Percentiles rank a stretch among this genome's conserved stretches.
Evolutionary conservation across 257 asterid species (phyloP).

Genomic region (Plantago elongata): DNA sequence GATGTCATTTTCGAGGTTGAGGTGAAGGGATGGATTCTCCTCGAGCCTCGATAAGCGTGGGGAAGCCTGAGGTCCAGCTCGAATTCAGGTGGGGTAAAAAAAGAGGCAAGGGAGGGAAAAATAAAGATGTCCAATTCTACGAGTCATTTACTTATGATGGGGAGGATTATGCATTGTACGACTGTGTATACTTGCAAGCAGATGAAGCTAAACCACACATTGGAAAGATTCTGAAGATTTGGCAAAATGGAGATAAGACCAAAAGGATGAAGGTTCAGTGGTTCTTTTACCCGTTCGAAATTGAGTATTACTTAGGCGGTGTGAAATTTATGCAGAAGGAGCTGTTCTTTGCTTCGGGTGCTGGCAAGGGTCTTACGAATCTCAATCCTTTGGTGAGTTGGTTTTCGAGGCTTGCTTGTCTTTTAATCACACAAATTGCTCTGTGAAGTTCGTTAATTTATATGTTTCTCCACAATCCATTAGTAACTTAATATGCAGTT

Average conservation of each 20-base stretch:
- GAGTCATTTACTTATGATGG: constrained; percentile 71
- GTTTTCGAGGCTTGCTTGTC: background rate
- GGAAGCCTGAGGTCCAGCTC: constrained; percentile 15
- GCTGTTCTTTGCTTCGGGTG: constrained; percentile 76
- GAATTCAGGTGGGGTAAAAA: constrained; percentile 63
- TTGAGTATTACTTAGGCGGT: constrained; percentile 39
- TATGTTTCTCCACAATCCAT: too few relatives aligned
- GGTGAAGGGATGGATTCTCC: too few relatives aligned
- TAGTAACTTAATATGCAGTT: too few relatives aligned
- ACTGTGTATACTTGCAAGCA: constrained; percentile 59
- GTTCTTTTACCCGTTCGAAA: constrained; percentile 78
- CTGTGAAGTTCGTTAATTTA: too few relatives aligned
- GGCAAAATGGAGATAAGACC: constrained; percentile 44
- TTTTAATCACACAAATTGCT: background rate
- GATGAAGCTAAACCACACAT: constrained; percentile 47
- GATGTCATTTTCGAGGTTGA: too few relatives aligned
- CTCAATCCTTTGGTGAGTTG: constrained; percentile 58
- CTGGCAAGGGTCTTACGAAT: constrained; percentile 58
- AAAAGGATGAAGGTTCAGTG: constrained; percentile 71
- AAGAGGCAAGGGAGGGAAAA: constrained; percentile 47
- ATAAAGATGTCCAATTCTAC: constrained; percentile 48
- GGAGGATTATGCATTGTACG: constrained; percentile 49
- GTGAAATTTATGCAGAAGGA: constrained; percentile 45
- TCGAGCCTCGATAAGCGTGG: too few relatives aligned
- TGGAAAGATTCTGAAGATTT: constrained; percentile 65